These are phyloP conservation scores for Apodospora peruviana DNA, from an alignment of 495 filamentous ascomycete species.

Conservation along the genomic window DNA sequence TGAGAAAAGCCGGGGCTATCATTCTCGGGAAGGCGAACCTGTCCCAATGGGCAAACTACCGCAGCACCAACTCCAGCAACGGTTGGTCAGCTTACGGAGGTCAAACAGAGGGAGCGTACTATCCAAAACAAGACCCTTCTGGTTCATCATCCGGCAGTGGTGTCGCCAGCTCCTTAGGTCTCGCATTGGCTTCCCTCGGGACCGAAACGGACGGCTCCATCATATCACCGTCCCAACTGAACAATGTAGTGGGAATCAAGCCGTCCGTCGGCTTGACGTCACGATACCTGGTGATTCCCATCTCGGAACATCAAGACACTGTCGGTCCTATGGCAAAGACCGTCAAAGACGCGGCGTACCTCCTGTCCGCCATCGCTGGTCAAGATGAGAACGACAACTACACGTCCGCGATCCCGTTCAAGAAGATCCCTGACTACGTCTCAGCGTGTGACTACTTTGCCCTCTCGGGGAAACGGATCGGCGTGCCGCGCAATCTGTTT, in stretches of 20 bases:
- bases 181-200: slow-evolving; percentile 27
- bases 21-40: slow-evolving; percentile 45
- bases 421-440: slow-evolving; percentile 38
- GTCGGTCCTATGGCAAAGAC: slow-evolving; percentile 59
- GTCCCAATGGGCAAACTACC: slow-evolving; percentile 37
- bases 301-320: slow-evolving; percentile 58
- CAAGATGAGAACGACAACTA: slow-evolving; percentile 44
- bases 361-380: slow-evolving; percentile 59
- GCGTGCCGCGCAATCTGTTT: slow-evolving; percentile 42
- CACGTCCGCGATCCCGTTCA: slow-evolving; percentile 36
- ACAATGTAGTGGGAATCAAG: slow-evolving; percentile 53
- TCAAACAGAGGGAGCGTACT: slow-evolving; percentile 39
- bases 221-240: slow-evolving; percentile 30
- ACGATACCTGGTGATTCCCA: slow-evolving; percentile 55
- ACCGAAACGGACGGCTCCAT: slow-evolving; percentile 36
- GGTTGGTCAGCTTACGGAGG: slow-evolving; percentile 43
- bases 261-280: slow-evolving; percentile 64
- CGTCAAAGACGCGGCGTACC: slow-evolving; percentile 62
- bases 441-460: slow-evolving; percentile 44
- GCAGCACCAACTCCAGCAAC: slow-evolving; percentile 30
- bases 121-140: slow-evolving; percentile 28
- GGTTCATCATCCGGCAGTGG: slow-evolving; percentile 25
- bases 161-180: slow-evolving; percentile 27
- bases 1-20: slow-evolving; percentile 44
- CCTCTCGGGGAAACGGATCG: slow-evolving; percentile 62